Conservation (phyloP, 169 alveolate species). For the Babesia bovis region DNA sequence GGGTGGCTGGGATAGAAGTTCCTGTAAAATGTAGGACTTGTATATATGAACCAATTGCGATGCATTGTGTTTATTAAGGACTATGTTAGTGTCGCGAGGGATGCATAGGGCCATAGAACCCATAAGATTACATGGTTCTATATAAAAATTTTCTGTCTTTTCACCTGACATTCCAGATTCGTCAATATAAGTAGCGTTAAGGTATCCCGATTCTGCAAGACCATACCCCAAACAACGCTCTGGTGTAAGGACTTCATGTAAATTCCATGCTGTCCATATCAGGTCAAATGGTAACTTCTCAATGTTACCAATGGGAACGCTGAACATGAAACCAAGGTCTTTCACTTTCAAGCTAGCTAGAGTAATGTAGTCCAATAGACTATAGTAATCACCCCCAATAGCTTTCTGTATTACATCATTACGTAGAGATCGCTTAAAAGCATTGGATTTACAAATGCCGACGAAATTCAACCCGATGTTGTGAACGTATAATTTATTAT, state of each 20-base stretch:
- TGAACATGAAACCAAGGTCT: neutral
- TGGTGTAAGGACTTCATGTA: neutral
- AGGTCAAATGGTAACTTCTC: slow-evolving; percentile 19
- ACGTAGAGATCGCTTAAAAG: neutral
- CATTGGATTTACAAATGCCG: slow-evolving; percentile 9
- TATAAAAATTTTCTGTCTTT: neutral
- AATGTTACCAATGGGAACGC: neutral
- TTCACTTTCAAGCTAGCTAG: neutral
- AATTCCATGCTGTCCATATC: slow-evolving; percentile 23
- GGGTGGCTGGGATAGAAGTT: neutral
- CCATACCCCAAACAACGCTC: slow-evolving; percentile 29
- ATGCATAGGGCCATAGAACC: neutral
- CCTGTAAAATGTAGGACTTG: neutral
- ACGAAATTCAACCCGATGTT: neutral
- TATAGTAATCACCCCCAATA: neutral
- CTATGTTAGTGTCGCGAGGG: neutral
- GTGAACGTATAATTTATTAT: neutral
- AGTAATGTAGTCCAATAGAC: slow-evolving; percentile 6
- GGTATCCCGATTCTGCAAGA: slow-evolving; percentile 4
- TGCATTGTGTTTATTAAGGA: neutral
- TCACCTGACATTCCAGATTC: no score
- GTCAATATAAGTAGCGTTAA: neutral
- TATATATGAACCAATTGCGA: neutral
- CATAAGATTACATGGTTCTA: neutral
- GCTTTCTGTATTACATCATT: neutral